These are phyloP conservation scores for Neofusicoccum parvum DNA, from an alignment of 2,329 filamentous ascomycete species.

Conservation along the genomic window DNA sequence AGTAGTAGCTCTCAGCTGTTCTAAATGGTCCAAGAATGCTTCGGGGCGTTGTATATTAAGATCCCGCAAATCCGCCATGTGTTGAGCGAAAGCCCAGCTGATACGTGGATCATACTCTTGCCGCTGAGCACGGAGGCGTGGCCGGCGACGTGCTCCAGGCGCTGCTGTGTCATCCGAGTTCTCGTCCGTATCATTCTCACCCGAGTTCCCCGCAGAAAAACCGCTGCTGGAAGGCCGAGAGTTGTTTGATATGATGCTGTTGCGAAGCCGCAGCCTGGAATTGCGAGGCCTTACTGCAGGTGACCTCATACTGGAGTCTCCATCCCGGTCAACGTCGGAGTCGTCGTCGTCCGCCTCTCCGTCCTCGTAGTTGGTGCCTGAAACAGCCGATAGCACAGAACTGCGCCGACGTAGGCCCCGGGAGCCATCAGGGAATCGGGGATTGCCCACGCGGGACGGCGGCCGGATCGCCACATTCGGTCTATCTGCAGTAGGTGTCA, in stretches of 20 bases:
- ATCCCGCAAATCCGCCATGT: slow-evolving; percentile 38
- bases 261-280: slow-evolving; percentile 39
- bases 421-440: slow-evolving; percentile 37
- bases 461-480: slow-evolving; percentile 43
- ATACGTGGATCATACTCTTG: slow-evolving; percentile 45
- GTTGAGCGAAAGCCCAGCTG: slow-evolving; percentile 45
- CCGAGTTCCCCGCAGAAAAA: slow-evolving; percentile 28
- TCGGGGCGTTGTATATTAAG: slow-evolving; percentile 35
- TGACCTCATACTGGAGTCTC: slow-evolving; percentile 40
- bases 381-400: slow-evolving; percentile 36
- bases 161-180: slow-evolving; percentile 41
- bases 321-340: slow-evolving; percentile 41
- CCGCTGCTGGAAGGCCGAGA: slow-evolving; percentile 32
- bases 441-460: slow-evolving; percentile 39
- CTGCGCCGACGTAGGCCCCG: slow-evolving; percentile 42
- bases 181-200: slow-evolving; percentile 41
- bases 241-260: slow-evolving; percentile 28
- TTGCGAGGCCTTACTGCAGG: slow-evolving; percentile 36
- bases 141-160: slow-evolving; percentile 31
- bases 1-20: slow-evolving; percentile 41
- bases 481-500: slow-evolving; percentile 52
- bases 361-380: slow-evolving; percentile 42
- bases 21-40: slow-evolving; percentile 34
- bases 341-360: slow-evolving; percentile 47
- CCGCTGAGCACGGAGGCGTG: slow-evolving; percentile 29